Evolutionary conservation across 768 basidiomycete species (phyloP).

Genomic region (Gelatoporia subvermispora): DNA sequence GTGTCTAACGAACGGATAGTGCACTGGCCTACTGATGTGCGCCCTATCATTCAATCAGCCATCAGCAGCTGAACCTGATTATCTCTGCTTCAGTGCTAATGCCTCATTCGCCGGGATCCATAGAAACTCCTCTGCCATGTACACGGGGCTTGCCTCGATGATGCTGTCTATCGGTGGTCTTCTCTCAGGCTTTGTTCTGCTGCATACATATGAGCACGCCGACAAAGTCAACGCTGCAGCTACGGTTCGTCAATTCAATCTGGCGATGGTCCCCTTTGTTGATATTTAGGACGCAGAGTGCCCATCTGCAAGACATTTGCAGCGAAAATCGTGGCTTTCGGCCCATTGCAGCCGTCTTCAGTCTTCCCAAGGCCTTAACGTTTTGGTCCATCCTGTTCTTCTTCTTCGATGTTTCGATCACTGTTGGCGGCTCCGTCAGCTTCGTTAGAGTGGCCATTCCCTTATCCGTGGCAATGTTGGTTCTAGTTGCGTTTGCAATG

Average conservation of each 20-base stretch:
- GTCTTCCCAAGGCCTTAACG: constrained; percentile 14
- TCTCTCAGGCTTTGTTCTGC: constrained; percentile 3
- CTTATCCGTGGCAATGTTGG: no score
- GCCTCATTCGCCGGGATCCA: not conserved
- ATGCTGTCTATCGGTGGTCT: constrained; percentile 3
- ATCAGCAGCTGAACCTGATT: no score
- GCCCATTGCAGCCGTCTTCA: constrained; percentile 10
- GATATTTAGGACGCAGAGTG: constrained; percentile 1
- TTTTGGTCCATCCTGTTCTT: constrained; percentile 10
- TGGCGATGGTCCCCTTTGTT: not conserved
- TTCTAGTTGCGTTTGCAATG: no score
- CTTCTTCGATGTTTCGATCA: not conserved
- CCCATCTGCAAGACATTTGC: constrained; percentile 5
- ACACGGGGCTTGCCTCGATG: constrained; percentile 8
- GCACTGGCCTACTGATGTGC: constrained; percentile 8
- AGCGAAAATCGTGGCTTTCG: constrained; percentile 7
- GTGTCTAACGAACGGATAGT: constrained; percentile 1
- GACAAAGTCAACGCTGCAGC: constrained; percentile 3
- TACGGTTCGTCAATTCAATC: constrained; percentile 6
- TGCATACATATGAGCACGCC: constrained; percentile 9
- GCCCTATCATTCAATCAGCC: no score
- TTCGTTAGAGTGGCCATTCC: not conserved
- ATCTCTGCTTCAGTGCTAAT: not conserved
- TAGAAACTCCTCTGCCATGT: constrained; percentile 1
- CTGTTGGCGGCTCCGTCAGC: not conserved